These are phyloP conservation scores for Colletotrichum gigasporum DNA, from an alignment of 2,329 filamentous ascomycete species.

Conservation along the genomic window DNA sequence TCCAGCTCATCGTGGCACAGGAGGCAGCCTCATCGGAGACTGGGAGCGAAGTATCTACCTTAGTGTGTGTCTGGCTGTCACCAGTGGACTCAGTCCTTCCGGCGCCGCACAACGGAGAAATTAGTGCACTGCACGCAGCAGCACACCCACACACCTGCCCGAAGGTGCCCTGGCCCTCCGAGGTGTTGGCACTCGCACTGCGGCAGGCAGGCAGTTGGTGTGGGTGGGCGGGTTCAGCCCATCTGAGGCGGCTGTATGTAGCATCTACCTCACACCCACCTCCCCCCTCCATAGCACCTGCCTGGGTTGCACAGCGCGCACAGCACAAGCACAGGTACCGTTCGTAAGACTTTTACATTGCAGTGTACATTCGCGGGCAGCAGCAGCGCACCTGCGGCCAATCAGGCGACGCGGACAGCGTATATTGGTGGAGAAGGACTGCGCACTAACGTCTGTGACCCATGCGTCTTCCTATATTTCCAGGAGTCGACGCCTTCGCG, in stretches of 20 bases:
- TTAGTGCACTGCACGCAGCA: too few relatives aligned
- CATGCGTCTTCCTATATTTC: constrained; percentile 26
- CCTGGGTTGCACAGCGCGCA: too few relatives aligned
- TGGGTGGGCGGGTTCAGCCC: constrained; percentile 7
- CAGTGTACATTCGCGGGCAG: not conserved
- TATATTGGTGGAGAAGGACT: constrained; percentile 16
- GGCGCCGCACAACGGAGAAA: not conserved
- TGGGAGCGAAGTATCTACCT: not conserved
- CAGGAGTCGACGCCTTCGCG: constrained; percentile 26
- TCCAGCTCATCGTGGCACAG: not conserved
- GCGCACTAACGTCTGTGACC: constrained; percentile 5
- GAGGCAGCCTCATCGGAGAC: not conserved
- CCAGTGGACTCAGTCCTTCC: constrained; percentile 6
- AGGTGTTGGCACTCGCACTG: too few relatives aligned
- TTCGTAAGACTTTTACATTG: not conserved
- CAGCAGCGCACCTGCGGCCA: constrained; percentile 1
- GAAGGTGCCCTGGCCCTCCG: constrained; percentile 14
- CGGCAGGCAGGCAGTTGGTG: not conserved
- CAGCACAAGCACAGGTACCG: not conserved
- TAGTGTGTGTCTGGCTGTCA: not conserved
- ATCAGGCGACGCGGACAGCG: not conserved
- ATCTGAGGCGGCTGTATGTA: constrained; percentile 1
- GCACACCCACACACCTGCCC: constrained; percentile 15
- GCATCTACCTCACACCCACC: too few relatives aligned
- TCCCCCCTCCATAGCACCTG: too few relatives aligned